Conservation (phyloP, 345 rosid species). For the Excoecaria agallocha region DNA sequence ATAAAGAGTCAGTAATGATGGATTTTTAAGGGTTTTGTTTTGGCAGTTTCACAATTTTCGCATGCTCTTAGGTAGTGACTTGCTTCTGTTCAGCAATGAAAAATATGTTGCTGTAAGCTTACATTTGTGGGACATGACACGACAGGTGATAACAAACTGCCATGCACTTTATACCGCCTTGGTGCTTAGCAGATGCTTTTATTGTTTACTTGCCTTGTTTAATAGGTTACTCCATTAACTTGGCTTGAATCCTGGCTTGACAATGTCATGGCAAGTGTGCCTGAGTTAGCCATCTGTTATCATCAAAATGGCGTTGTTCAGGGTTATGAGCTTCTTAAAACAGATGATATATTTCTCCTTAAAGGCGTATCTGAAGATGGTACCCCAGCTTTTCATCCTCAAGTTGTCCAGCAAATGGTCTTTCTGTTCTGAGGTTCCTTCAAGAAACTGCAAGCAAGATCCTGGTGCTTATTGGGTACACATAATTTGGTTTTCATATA, state of each 20-base stretch:
- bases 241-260: slow-evolving; percentile 99
- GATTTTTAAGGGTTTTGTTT: slow-evolving; percentile 72
- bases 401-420: slow-evolving; percentile 93
- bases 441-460: slow-evolving; percentile 92
- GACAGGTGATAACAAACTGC: slow-evolving; percentile 53
- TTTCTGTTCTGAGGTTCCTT: slow-evolving; percentile 86
- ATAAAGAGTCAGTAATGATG: slow-evolving; percentile 67
- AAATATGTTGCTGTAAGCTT: slow-evolving; percentile 90
- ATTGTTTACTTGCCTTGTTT: slow-evolving; percentile 6
- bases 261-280: slow-evolving; percentile 96
- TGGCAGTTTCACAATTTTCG: slow-evolving; percentile 99
- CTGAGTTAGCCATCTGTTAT: slow-evolving; percentile 96
- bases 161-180: slow-evolving; percentile 7
- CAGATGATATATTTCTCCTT: slow-evolving; percentile 80
- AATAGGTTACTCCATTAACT: slow-evolving; percentile 79
- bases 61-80: slow-evolving; percentile 92
- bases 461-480: slow-evolving; percentile 97
- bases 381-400: slow-evolving; percentile 90
- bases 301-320: slow-evolving; percentile 91
- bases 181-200: slow-evolving; percentile 4
- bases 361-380: slow-evolving; percentile 96
- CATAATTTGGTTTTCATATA: slow-evolving; percentile 1
- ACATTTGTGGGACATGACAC: slow-evolving; percentile 81
- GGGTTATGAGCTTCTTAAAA: slow-evolving; percentile 92
- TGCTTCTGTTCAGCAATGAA: slow-evolving; percentile 93